Evolutionary conservation across 176 grass and related monocot species (phyloP).

Genomic region (Cenchrus americanus): DNA sequence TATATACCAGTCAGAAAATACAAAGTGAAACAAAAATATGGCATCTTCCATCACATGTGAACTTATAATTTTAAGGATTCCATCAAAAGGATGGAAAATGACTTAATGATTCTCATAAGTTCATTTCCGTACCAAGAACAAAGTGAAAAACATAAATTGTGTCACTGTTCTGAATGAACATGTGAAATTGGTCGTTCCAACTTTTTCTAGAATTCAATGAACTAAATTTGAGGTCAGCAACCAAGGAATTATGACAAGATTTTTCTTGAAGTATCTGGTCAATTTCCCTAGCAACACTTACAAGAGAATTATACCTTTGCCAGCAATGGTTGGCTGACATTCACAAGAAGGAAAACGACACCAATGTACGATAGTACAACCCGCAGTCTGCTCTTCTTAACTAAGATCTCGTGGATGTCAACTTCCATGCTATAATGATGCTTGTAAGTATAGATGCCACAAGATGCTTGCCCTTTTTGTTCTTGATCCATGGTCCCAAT

Average conservation of each 20-base stretch:
- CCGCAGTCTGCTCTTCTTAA: slow-evolving; percentile 61
- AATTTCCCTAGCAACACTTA: neutral
- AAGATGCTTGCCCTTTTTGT: slow-evolving; percentile 12
- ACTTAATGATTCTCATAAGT: neutral
- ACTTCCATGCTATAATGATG: slow-evolving; percentile 45
- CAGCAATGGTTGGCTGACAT: slow-evolving; percentile 41
- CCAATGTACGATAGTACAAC: slow-evolving; percentile 61
- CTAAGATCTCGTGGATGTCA: slow-evolving; percentile 68
- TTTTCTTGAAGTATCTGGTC: slow-evolving; percentile 4
- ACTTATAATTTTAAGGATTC: neutral
- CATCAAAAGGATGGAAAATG: slow-evolving; percentile 4
- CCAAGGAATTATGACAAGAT: neutral
- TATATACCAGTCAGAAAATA: neutral
- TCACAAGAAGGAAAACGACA: slow-evolving; percentile 50
- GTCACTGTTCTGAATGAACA: slow-evolving; percentile 4
- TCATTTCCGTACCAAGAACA: neutral
- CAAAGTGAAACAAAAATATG: neutral
- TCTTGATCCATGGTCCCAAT: slow-evolving; percentile 41
- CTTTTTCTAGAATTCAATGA: neutral
- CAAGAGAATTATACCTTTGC: slow-evolving; percentile 47
- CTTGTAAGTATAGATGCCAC: slow-evolving; percentile 47
- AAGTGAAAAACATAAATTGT: neutral
- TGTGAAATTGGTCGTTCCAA: neutral
- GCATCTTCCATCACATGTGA: neutral
- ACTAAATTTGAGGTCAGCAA: slow-evolving; percentile 10